Conservation (phyloP, 306 rosid species). For the Rosa persica region DNA sequence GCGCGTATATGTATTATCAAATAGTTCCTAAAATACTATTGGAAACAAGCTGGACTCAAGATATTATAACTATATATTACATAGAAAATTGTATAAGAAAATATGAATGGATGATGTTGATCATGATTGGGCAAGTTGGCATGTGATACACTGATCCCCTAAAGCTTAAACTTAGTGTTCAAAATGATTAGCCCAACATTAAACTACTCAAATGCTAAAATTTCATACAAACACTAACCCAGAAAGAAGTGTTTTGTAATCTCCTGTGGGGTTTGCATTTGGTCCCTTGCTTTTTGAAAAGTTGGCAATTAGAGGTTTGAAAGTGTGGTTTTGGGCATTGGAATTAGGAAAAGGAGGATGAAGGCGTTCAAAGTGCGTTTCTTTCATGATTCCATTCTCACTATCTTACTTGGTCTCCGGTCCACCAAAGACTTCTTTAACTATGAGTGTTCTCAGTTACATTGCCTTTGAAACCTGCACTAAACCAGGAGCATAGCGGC, state of each 20-base stretch:
- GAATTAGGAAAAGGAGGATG: constrained; percentile 63
- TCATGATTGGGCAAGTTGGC: constrained; percentile 39
- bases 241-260: constrained; percentile 38
- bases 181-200: constrained; percentile 68
- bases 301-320: constrained; percentile 62
- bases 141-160: constrained; percentile 57
- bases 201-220: constrained; percentile 38
- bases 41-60: not conserved
- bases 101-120: constrained; percentile 15
- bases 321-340: constrained; percentile 54
- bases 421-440: constrained; percentile 29
- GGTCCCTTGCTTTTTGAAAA: constrained; percentile 64
- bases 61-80: not conserved
- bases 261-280: constrained; percentile 27
- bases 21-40: no score
- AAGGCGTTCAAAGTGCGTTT: constrained; percentile 53
- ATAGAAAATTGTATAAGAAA: not conserved
- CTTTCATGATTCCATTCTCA: constrained; percentile 22
- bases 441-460: constrained; percentile 13
- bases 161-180: constrained; percentile 47
- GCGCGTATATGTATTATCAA: no score
- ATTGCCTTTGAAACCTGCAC: constrained; percentile 35
- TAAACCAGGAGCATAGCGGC: constrained; percentile 32
- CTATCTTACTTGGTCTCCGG: constrained; percentile 38
- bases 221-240: constrained; percentile 38